Evolutionary conservation across 257 asterid genomes (phyloP).

Genomic region (Penstemon eatonii): DNA sequence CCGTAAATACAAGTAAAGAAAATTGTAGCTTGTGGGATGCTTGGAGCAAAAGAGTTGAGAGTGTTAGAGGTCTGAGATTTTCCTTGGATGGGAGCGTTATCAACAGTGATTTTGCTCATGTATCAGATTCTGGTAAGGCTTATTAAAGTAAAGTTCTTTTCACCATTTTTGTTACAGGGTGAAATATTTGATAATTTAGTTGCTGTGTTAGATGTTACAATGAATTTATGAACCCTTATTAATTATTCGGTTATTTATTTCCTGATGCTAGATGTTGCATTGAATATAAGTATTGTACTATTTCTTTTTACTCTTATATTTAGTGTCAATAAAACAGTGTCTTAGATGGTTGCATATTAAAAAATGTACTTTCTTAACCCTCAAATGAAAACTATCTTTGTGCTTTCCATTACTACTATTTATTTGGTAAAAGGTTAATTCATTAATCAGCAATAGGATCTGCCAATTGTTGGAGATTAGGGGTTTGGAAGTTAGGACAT

Average conservation of each 20-base stretch:
- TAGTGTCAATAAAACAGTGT: neutral
- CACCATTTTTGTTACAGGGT: conserved; percentile 6
- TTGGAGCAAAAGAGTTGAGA: conserved; percentile 91
- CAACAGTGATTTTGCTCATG: conserved; percentile 35
- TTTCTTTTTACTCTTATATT: neutral
- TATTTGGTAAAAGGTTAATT: neutral
- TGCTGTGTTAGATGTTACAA: neutral
- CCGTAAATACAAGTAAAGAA: conserved; percentile 30
- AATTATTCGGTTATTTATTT: neutral
- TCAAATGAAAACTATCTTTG: neutral
- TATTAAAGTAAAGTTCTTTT: conserved; percentile 3
- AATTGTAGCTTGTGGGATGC: conserved; percentile 59
- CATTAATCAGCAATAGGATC: neutral
- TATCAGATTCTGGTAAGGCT: conserved; percentile 49
- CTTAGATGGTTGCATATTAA: neutral
- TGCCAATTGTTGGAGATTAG: neutral
- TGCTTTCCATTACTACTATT: conserved; percentile 1
- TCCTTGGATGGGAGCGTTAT: conserved; percentile 67
- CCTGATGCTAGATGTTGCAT: no score
- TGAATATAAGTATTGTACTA: neutral
- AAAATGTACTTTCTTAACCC: conserved; percentile 17
- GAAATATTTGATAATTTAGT: conserved; percentile 10
- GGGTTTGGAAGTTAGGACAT: neutral
- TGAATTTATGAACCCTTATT: neutral
- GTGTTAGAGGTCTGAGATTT: conserved; percentile 72